Conservation (phyloP, 2,329 filamentous ascomycete genomes). For the Drechslera avenae region DNA sequence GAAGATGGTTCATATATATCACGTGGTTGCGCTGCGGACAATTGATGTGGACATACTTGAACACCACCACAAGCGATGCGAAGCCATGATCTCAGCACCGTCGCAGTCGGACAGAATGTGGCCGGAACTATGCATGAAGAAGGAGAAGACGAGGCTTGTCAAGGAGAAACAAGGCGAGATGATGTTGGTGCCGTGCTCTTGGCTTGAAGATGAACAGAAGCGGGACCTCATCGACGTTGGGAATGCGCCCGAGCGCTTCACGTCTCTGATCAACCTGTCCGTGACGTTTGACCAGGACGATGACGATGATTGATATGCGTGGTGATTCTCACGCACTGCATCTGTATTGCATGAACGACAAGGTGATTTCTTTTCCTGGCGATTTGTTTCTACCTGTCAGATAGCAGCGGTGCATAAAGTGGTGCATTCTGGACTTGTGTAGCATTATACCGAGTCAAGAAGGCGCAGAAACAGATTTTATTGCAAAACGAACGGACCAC, state of each 20-base stretch:
- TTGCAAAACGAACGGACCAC: too few species aligned
- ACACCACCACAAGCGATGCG: conserved; percentile 46
- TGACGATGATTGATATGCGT: conserved; percentile 1
- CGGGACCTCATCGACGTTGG: conserved; percentile 17
- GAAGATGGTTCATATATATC: conserved; percentile 63
- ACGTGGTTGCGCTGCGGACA: conserved; percentile 81
- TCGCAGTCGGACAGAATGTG: conserved; percentile 5
- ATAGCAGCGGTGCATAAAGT: too few species aligned
- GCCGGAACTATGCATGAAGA: conserved; percentile 11
- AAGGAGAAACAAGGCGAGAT: conserved; percentile 18
- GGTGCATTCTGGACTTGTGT: too few species aligned
- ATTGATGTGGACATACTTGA: conserved; percentile 57
- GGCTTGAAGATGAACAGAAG: conserved; percentile 24
- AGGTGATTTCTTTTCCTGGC: too few species aligned
- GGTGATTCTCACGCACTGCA: not conserved
- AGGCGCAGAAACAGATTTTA: too few species aligned
- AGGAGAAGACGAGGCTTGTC: conserved; percentile 29
- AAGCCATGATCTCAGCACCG: conserved; percentile 20
- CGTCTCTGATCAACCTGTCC: conserved; percentile 37
- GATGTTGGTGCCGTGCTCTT: conserved; percentile 36
- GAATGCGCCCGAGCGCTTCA: conserved; percentile 21
- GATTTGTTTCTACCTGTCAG: too few species aligned
- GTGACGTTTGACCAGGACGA: conserved; percentile 30
- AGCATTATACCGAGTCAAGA: too few species aligned
- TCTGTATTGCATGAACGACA: too few species aligned